Percentiles rank a stretch among this genome's conserved stretches.
Conservation (phyloP, 495 filamentous ascomycete species). For the Penicillium turbatum region DNA sequence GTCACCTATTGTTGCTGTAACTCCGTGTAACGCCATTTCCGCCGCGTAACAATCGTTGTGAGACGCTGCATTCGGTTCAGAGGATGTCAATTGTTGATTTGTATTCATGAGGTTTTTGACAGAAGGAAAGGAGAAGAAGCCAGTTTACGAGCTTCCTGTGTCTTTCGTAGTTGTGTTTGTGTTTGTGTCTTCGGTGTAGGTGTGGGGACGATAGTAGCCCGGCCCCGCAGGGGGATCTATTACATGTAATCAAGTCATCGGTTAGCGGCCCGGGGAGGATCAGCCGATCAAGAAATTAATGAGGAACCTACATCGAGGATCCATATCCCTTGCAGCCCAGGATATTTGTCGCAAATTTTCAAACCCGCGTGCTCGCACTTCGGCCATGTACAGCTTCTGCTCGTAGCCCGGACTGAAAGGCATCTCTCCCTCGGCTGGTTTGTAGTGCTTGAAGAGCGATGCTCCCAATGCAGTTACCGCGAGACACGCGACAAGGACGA, state of each 20-base stretch:
- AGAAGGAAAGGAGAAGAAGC: background rate
- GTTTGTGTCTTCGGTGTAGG: background rate
- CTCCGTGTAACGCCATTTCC: conserved; percentile 1
- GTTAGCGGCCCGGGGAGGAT: conserved; percentile 1
- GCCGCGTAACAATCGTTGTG: background rate
- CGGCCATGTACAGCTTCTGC: conserved; percentile 39
- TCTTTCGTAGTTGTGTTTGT: background rate
- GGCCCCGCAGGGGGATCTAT: conserved; percentile 16
- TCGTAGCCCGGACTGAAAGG: conserved; percentile 24
- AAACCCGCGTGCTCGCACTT: conserved; percentile 34
- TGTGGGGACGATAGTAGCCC: conserved; percentile 15
- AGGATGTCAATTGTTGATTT: conserved; percentile 6
- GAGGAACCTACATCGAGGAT: conserved; percentile 31
- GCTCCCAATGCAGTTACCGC: conserved; percentile 33
- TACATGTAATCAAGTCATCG: background rate
- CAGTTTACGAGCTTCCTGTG: background rate
- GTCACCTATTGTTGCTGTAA: background rate
- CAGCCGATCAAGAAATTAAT: background rate
- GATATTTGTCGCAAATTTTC: conserved; percentile 27
- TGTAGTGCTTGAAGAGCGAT: conserved; percentile 31
- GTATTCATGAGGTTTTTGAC: conserved; percentile 4
- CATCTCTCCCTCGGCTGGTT: conserved; percentile 18
- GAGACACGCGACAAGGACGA: conserved; percentile 40
- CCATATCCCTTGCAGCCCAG: conserved; percentile 21
- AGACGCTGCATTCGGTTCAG: background rate